Evolutionary conservation across 148 eudicot genomes (phyloP), one percentile per base, ranked within the genome.

Genomic region (Gaultheria prostrata): DNA sequence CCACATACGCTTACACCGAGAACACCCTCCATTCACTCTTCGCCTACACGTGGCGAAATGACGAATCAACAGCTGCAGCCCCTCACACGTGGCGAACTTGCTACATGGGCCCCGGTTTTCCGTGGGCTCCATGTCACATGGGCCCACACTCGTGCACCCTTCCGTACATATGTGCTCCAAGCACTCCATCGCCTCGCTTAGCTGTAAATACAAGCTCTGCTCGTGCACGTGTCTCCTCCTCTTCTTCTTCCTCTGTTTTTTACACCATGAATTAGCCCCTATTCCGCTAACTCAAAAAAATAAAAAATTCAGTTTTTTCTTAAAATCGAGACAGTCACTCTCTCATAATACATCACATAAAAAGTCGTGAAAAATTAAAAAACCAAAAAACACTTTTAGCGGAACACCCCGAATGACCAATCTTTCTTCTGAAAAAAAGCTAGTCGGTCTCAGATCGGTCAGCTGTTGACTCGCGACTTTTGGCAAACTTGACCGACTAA

Each of bases 181-280:
- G 83, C 98, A 92, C 6, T 91, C 98, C 98, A 95, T 95, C 28
- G 98, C 98, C 83, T 94, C 98, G 21, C 92, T 88, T 71, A 95
- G 88, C 87, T 94, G 92, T 8, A 89, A 6, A 79, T 94, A 95
- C 89, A 93, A 56, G 14, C 73, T 82, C 84, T 92, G 98, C 75
- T 91, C 98, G 74, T 88, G 78, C 63, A 83, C 90, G 21, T 93
- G 92, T 82, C 92, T 86, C 59, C 87, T 89, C 49, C 87, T 86
- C 87, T 86, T 95, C 86, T 86, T 95, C 80, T 85, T 95, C 89
- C 98, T 94, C 98, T 95, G 90, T 80, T 72, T 51, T 24, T 17
- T 14, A 39, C 43, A 39, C 43, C 43, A 39, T 3, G 43, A 39
- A 39, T 39, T 39, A 39, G 43, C n/a, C n/a, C n/a, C n/a, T n/a